Evolutionary conservation across 208 protist genomes (phyloP).

Genomic region (Vickermania ingenoplastis): DNA sequence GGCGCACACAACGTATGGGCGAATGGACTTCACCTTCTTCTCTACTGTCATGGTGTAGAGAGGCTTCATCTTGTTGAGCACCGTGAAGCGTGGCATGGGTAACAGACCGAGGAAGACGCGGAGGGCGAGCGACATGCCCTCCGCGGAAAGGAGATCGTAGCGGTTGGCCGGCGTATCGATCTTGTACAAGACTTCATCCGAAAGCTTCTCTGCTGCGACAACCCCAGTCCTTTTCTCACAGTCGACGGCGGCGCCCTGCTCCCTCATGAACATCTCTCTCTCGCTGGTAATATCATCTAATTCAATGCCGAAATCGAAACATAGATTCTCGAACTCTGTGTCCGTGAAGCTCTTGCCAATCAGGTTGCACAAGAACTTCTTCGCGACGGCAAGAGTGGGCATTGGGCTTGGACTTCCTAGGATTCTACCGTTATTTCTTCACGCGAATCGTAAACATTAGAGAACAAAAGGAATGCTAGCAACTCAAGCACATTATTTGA

Average conservation of each 20-base stretch:
- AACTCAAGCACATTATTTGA: too few relatives aligned
- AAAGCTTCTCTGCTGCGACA: conserved; percentile 50
- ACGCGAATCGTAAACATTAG: too few relatives aligned
- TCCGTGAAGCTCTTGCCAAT: conserved; percentile 84
- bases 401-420: conserved; percentile 33
- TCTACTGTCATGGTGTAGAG: conserved; percentile 83
- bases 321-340: conserved; percentile 94
- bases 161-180: conserved; percentile 98
- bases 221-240: neutral
- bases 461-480: too few relatives aligned
- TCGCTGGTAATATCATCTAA: conserved; percentile 97
- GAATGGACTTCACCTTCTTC: conserved; percentile 69
- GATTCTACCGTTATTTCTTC: too few relatives aligned
- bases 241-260: conserved; percentile 43
- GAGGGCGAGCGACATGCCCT: conserved; percentile 85
- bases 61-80: conserved; percentile 44
- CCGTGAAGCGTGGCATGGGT: conserved; percentile 53
- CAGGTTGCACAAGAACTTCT: conserved; percentile 64
- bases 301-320: conserved; percentile 98
- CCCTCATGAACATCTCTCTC: conserved; percentile 86
- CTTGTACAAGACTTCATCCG: conserved; percentile 93
- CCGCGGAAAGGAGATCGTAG: conserved; percentile 96
- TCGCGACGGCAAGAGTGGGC: conserved; percentile 79
- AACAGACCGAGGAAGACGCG: conserved; percentile 83
- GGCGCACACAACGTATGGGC: conserved; percentile 96